Evolutionary conservation across 495 filamentous ascomycete genomes (phyloP), one percentile per base, ranked within the genome.

Genomic region (Trypethelium eluteriae): DNA sequence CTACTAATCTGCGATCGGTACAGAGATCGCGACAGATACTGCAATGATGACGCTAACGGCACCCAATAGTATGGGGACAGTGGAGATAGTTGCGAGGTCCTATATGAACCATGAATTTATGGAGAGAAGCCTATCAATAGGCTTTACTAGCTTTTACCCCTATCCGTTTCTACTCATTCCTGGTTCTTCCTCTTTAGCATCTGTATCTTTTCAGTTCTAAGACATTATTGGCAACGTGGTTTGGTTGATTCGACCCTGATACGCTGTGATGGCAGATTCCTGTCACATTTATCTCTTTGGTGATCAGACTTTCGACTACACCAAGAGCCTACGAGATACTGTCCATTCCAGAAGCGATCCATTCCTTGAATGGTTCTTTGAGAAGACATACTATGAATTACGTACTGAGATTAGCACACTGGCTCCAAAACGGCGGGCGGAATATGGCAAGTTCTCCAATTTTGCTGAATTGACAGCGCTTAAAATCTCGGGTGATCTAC

Each of bases 371-470:
- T 53, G 49, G 49, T 53, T 53, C 25, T 53, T 53, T 53, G 49
- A 53, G 49, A 53, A 53, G 49, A 53, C 49, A 53, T 53, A 53
- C 16, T 14, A 18, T 11, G 49, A 53, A 53, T 18, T 53, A 18
- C 49, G 49, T 18, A 14, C 49, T 18, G 49, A 53, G 25, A 53
- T 53, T 18, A 53, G 16, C 49, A 18, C 49, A 14, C 49, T 53
- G 14, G 12, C 49, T 16, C 49, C 14, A 11, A 12, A 53, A 53
- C 49, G 25, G 49, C 49, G 25, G 49, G 10, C 16, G 49, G 10
- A 53, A 53, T 53, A 53, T 53, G 49, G 49, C 49, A 53, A 53
- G 25, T 53, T 53, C 49, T 53, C 49, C 49, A 53, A 53, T 53
- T 53, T 53, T 18, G 49, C 49, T 53, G 49, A 53, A 53, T 53